Evolutionary conservation across 2,329 filamentous ascomycete species (phyloP), one percentile per base, ranked within the genome.

Genomic region (Penicillium crustosum): DNA sequence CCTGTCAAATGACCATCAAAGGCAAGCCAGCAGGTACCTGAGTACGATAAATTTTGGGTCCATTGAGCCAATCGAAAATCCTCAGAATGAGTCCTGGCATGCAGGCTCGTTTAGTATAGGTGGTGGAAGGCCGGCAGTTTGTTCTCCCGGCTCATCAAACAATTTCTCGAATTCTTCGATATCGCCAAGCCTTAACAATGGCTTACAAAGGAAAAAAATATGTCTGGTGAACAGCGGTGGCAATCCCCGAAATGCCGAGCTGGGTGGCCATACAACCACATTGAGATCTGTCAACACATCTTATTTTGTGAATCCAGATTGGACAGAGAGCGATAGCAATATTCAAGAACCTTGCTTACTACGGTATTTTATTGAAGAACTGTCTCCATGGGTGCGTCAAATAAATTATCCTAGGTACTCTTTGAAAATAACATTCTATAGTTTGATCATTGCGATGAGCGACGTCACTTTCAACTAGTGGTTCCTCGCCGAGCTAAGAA

Each of bases 311-410:
- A n/a, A n/a, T 39, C 13, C 9, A 33, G 27, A 17, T 19, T 12
- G n/a, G 25, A 2, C 31, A 21, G 31, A 47, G 13, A 10, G n/a
- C 12, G 17, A 45, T 23, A 49, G 23, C 31, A n/a, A 52, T 4
- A 9, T 62, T 3, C 62, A 66, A 43, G 64, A 68, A 41, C 50
- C 66, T 19, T 67, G 66, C 15, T 48, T 67, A 4, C 42, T 67
- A 19, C 59, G 65, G 4, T 67, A 63, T 35, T 68, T 67, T 8
- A 68, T 67, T 23, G 67, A 68, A 21, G 67, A 69, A n/a, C 41
- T 68, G 17, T 68, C 63, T 10, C 66, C 66, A 13, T 67, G 63
- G 66, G 65, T 69, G 60, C 21, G 61, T 43, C 6, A 31, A 39
- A 36, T 13, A 31, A 15, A 19, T 29, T 13, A 31, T 13, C 4